Percentiles rank a stretch among this genome's conserved stretches.
These are phyloP conservation scores for Leucosporidium creatinivorum DNA, from an alignment of 768 basidiomycete genomes.

Conservation along the genomic window DNA sequence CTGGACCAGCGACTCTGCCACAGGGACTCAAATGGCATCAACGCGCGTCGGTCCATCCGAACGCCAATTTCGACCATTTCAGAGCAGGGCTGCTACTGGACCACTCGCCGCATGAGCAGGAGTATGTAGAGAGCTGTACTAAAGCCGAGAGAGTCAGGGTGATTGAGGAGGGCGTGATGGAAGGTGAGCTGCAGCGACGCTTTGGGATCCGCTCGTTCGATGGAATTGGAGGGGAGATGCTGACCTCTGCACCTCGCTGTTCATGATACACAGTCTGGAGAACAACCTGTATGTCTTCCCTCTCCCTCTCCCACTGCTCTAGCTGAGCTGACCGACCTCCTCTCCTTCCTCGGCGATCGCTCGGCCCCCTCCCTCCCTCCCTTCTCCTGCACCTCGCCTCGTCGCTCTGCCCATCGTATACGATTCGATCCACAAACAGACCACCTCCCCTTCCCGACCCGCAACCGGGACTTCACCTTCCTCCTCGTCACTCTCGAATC, in stretches of 20 bases:
- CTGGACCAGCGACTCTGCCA: not conserved
- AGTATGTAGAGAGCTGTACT: constrained; percentile 40
- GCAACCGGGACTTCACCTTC: constrained; percentile 33
- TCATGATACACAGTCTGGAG: constrained; percentile 17
- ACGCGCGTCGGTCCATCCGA: not conserved
- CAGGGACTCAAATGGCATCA: constrained; percentile 13
- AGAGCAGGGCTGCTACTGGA: constrained; percentile 14
- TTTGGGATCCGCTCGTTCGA: not conserved
- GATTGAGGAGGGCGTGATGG: constrained; percentile 36
- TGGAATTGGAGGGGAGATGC: no score
- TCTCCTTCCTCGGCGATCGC: no score
- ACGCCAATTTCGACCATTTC: constrained; percentile 8
- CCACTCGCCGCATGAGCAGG: constrained; percentile 37
- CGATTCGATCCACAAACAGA: constrained; percentile 32
- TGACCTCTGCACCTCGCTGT: not conserved
- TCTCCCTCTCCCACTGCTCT: not conserved
- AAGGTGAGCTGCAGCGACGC: constrained; percentile 31
- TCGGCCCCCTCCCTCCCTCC: no score
- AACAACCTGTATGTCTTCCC: constrained; percentile 6
- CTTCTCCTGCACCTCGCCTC: not conserved
- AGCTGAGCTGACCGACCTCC: no score
- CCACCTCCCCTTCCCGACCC: constrained; percentile 38
- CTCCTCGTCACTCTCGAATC: constrained; percentile 14
- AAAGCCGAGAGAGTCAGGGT: constrained; percentile 37
- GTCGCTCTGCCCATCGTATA: constrained; percentile 33